A percentile compares a stretch with the other conserved stretches of the same genome.
phyloP scores from a whole-genome alignment of 2,329 filamentous ascomycete genomes.

The Pseudonectria buxi region DNA sequence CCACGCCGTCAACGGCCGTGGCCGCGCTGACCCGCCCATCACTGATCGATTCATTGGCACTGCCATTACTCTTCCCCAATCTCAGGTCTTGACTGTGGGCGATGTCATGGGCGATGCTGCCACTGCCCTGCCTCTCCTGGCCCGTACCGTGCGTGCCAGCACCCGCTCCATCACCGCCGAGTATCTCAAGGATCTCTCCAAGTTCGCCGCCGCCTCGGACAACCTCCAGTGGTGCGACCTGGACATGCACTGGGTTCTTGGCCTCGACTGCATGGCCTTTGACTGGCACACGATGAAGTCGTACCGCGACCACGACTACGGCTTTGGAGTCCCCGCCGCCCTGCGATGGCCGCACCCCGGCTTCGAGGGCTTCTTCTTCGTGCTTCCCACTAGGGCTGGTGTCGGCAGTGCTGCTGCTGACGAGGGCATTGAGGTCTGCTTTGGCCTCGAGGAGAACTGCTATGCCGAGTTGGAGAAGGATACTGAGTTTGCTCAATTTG shows the following conservation, averaged over 20 bases:
- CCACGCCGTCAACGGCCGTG: slow-evolving; percentile 9
- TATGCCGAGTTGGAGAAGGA: slow-evolving; percentile 3
- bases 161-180: slow-evolving; percentile 5
- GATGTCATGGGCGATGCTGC: slow-evolving; percentile 1
- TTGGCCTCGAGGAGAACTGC: slow-evolving; percentile 4
- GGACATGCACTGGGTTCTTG: slow-evolving; percentile 4
- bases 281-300: slow-evolving; percentile 8
- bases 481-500: slow-evolving; percentile 1
- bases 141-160: slow-evolving; percentile 1
- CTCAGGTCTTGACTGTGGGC: slow-evolving; percentile 1
- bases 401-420: not conserved
- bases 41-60: slow-evolving; percentile 7
- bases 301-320: slow-evolving; percentile 9
- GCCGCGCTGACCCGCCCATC: slow-evolving; percentile 1
- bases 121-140: not conserved
- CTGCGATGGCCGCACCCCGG: slow-evolving; percentile 3
- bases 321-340: slow-evolving; percentile 3
- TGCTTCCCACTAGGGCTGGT: slow-evolving; percentile 2
- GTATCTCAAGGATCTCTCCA: slow-evolving; percentile 1
- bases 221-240: slow-evolving; percentile 3
- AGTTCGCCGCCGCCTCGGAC: not conserved
- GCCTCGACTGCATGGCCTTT: slow-evolving; percentile 1
- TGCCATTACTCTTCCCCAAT: slow-evolving; percentile 1
- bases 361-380: slow-evolving; percentile 8
- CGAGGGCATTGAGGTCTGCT: slow-evolving; percentile 8